A percentile compares a stretch with the other conserved stretches of the same genome.
phyloP scores from a whole-genome alignment of 2,329 filamentous ascomycete species.

The Lachnellula willkommii region DNA sequence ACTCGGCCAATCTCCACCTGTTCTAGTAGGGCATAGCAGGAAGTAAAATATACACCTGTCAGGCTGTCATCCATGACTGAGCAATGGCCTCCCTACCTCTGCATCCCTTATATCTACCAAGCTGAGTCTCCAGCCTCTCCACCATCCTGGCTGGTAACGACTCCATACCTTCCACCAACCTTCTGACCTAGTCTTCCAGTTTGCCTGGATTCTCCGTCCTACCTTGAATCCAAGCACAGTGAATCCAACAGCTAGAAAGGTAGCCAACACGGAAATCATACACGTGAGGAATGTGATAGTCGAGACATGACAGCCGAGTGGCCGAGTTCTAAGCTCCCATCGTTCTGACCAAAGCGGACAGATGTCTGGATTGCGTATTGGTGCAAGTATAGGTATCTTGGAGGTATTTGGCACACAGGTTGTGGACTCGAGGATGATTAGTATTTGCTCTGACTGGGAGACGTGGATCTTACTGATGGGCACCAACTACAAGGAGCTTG shows the following conservation, averaged over 20 bases:
- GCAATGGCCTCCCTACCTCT: background rate
- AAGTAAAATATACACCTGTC: background rate
- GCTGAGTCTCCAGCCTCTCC: constrained; percentile 15
- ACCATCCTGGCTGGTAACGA: constrained; percentile 10
- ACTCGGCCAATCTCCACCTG: no score
- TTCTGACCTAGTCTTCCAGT: constrained; percentile 17
- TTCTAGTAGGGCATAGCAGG: no score
- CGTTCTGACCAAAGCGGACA: constrained; percentile 48
- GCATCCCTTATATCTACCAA: constrained; percentile 11
- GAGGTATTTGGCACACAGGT: constrained; percentile 50
- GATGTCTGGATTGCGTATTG: constrained; percentile 44
- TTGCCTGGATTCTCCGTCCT: background rate
- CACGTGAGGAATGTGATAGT: constrained; percentile 38
- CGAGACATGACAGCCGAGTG: constrained; percentile 39
- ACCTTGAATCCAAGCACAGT: constrained; percentile 5
- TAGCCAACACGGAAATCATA: constrained; percentile 31
- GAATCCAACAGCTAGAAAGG: constrained; percentile 22
- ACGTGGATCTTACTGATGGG: constrained; percentile 16
- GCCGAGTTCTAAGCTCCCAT: constrained; percentile 38
- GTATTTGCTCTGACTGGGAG: background rate
- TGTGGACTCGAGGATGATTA: constrained; percentile 31
- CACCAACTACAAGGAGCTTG: constrained; percentile 28
- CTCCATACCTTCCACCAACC: constrained; percentile 31
- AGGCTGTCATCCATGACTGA: background rate
- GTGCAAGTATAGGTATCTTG: constrained; percentile 43